Conservation (phyloP, 192 early-diverging fungal species). For the Hyaloraphidium curvatum region DNA sequence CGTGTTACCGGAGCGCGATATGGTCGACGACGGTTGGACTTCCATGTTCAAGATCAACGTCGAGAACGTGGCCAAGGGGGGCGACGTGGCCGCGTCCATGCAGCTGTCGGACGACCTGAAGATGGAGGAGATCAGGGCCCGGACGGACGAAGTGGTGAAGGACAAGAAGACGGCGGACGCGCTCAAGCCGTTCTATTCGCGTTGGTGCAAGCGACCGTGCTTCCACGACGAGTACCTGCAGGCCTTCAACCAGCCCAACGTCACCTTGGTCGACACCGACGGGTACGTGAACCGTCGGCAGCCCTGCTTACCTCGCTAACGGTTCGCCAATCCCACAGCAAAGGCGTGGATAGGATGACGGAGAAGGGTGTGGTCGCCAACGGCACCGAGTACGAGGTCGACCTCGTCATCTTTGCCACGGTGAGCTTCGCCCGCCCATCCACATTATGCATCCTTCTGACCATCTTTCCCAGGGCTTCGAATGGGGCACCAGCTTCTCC, state of each 20-base stretch:
- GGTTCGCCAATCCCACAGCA: no score
- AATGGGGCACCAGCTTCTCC: no score
- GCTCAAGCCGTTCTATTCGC: not conserved
- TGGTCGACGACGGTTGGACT: not conserved
- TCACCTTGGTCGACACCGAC: not conserved
- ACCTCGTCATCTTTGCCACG: slow-evolving; percentile 1
- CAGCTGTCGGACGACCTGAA: not conserved
- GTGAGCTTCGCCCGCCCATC: not conserved
- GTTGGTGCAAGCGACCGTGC: not conserved
- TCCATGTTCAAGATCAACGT: not conserved
- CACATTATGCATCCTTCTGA: not conserved
- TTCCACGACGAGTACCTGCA: slow-evolving; percentile 1
- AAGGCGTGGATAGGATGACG: not conserved
- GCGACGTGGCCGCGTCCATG: not conserved
- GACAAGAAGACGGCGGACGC: not conserved
- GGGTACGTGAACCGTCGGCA: no score
- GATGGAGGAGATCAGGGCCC: slow-evolving; percentile 3
- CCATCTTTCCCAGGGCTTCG: no score
- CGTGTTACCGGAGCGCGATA: not conserved
- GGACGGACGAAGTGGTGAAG: not conserved
- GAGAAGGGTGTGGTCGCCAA: not conserved
- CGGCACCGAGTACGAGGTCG: not conserved
- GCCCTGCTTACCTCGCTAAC: no score
- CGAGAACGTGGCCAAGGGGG: not conserved
- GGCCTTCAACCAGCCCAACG: not conserved